These are phyloP conservation scores for Beauveria caledonica DNA, from an alignment of 2,329 filamentous ascomycete genomes.

Conservation along the genomic window DNA sequence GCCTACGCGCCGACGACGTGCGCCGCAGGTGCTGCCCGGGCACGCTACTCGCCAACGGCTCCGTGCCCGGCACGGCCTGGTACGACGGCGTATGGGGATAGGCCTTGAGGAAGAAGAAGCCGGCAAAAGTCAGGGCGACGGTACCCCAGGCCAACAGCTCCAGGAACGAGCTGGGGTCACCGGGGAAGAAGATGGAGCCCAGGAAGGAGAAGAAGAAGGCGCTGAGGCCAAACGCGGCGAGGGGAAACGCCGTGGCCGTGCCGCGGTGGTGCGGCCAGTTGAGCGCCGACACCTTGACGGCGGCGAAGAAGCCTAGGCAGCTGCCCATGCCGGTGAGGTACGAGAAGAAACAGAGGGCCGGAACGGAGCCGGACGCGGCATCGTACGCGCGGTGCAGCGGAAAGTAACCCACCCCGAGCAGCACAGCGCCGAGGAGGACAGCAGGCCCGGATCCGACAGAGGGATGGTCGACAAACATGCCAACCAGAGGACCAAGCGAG, in stretches of 20 bases:
- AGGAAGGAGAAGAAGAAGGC: conserved; percentile 91
- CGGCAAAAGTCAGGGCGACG: conserved; percentile 61
- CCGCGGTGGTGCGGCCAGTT: conserved; percentile 90
- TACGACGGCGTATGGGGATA: conserved; percentile 50
- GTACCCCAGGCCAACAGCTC: conserved; percentile 75
- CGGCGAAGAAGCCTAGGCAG: conserved; percentile 81
- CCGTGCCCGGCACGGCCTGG: conserved; percentile 40
- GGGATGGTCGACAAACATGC: conserved; percentile 74
- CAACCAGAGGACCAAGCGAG: conserved; percentile 77
- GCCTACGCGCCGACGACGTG: conserved; percentile 30
- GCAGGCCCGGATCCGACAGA: conserved; percentile 62
- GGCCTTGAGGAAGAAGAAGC: conserved; percentile 79
- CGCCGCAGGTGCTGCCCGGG: conserved; percentile 33
- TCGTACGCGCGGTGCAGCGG: conserved; percentile 75
- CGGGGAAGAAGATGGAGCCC: conserved; percentile 69
- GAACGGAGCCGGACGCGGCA: conserved; percentile 50
- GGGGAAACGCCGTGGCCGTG: conserved; percentile 86
- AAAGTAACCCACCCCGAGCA: conserved; percentile 75
- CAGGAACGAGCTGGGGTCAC: conserved; percentile 74
- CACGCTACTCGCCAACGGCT: conserved; percentile 21
- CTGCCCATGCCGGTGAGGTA: conserved; percentile 83
- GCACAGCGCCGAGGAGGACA: conserved; percentile 63
- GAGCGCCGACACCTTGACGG: conserved; percentile 78
- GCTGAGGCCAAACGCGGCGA: conserved; percentile 88
- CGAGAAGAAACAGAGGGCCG: conserved; percentile 68